These are phyloP conservation scores for Phaeosphaeriaceae sp. DNA, from an alignment of 2,329 filamentous ascomycete species.

Conservation along the genomic window DNA sequence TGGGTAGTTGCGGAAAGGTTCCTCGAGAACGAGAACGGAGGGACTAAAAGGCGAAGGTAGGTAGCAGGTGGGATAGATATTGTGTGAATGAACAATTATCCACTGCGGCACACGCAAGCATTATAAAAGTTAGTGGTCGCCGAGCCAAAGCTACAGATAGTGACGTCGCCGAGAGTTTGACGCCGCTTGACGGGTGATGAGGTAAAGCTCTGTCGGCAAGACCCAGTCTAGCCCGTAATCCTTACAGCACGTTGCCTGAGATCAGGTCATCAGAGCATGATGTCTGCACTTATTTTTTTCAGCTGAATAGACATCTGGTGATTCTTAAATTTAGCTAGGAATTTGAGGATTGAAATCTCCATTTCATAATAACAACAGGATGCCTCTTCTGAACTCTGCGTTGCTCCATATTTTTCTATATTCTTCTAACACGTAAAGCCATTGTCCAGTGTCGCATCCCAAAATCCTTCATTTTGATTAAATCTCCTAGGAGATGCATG, in stretches of 20 bases:
- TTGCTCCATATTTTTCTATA: no score
- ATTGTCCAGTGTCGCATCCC: neutral
- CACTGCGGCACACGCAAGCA: conserved; percentile 19
- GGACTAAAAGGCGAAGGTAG: neutral
- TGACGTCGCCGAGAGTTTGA: conserved; percentile 47
- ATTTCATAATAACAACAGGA: no score
- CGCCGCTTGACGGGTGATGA: conserved; percentile 31
- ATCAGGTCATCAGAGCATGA: conserved; percentile 12
- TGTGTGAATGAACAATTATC: neutral
- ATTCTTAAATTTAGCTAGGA: neutral
- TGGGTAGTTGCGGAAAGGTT: neutral
- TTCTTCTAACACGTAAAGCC: neutral
- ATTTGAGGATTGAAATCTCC: neutral
- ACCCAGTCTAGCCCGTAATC: conserved; percentile 22
- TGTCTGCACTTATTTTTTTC: conserved; percentile 2
- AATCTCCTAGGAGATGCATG: conserved; percentile 7
- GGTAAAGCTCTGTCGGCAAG: conserved; percentile 34
- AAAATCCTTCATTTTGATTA: conserved; percentile 1
- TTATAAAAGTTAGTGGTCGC: conserved; percentile 34
- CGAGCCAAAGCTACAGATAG: conserved; percentile 32
- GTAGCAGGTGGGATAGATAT: neutral
- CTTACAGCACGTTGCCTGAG: neutral
- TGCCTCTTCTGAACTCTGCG: no score
- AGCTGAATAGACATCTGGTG: neutral
- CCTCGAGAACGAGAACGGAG: neutral